phyloP scores from a whole-genome alignment of 768 basidiomycete species.

The Rhodotorula diobovata region DNA sequence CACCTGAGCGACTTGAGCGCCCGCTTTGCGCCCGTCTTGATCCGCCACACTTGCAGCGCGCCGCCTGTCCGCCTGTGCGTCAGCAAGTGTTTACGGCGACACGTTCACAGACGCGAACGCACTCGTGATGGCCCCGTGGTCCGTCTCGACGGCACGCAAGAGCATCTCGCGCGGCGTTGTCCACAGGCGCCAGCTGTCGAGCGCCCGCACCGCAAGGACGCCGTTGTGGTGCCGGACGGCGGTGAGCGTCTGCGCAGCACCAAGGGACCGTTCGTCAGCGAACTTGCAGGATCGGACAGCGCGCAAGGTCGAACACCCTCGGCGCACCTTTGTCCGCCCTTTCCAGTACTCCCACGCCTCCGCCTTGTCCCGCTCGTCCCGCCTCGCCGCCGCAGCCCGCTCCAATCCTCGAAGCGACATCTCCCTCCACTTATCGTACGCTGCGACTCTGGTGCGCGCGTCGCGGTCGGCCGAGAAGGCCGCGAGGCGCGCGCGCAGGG shows the following conservation, averaged over 20 bases:
- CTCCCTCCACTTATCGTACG: constrained; percentile 15
- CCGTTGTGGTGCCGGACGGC: constrained; percentile 1
- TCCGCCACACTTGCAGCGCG: constrained; percentile 5
- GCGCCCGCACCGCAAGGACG: not conserved
- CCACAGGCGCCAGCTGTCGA: constrained; percentile 13
- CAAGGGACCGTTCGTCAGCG: not conserved
- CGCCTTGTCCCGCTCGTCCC: not conserved
- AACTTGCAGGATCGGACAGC: too few relatives aligned
- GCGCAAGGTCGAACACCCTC: not conserved
- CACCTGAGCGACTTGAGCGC: not conserved
- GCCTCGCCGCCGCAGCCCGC: not conserved
- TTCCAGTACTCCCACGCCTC: constrained; percentile 8
- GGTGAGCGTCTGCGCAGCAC: not conserved
- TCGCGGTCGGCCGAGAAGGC: not conserved
- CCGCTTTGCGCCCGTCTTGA: constrained; percentile 4
- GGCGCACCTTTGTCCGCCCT: constrained; percentile 7
- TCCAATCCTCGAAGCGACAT: not conserved
- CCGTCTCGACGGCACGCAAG: not conserved
- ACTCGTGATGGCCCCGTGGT: not conserved
- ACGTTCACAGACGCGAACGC: not conserved
- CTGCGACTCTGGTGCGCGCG: not conserved
- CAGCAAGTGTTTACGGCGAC: too few relatives aligned
- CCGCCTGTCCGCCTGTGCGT: not conserved
- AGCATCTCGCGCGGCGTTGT: not conserved
- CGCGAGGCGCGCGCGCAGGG: not conserved